Percentiles rank a stretch among this genome's conserved stretches.
Evolutionary conservation across 768 basidiomycete species (phyloP).

Genomic region (Suillus brevipes): DNA sequence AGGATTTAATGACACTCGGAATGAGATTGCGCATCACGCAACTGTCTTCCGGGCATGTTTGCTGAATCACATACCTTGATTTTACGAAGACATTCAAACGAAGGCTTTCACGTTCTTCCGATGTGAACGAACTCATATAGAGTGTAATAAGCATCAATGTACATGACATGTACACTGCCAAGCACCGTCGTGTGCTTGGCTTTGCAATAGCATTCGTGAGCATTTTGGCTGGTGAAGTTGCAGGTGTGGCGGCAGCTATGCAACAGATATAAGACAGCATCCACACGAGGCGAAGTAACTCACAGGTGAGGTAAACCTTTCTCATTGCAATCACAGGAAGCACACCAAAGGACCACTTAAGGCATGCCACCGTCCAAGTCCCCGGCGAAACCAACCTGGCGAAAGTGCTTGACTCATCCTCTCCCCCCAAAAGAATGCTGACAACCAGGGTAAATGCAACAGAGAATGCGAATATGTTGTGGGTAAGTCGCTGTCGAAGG

Average conservation of each 20-base stretch:
- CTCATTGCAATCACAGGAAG: slow-evolving; percentile 58
- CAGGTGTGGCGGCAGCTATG: slow-evolving; percentile 46
- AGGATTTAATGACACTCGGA: not conserved
- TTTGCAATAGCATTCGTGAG: slow-evolving; percentile 49
- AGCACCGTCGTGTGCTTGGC: slow-evolving; percentile 44
- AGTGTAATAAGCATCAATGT: slow-evolving; percentile 43
- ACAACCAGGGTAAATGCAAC: slow-evolving; percentile 47
- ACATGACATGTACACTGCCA: slow-evolving; percentile 48
- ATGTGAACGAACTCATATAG: slow-evolving; percentile 41
- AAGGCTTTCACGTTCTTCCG: slow-evolving; percentile 35
- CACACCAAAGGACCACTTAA: slow-evolving; percentile 52
- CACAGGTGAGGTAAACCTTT: slow-evolving; percentile 62
- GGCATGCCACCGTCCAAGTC: slow-evolving; percentile 41
- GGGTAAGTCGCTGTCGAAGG: slow-evolving; percentile 59
- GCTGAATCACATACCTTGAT: slow-evolving; percentile 48
- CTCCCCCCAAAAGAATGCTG: slow-evolving; percentile 33
- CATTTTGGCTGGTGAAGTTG: slow-evolving; percentile 53
- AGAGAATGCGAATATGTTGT: slow-evolving; percentile 54
- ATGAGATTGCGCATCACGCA: not conserved
- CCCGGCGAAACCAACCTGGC: slow-evolving; percentile 42
- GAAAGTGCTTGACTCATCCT: slow-evolving; percentile 24
- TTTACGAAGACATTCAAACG: slow-evolving; percentile 60
- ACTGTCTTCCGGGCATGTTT: slow-evolving; percentile 12
- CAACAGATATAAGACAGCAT: slow-evolving; percentile 1
- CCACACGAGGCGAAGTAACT: slow-evolving; percentile 23